Evolutionary conservation across 192 early-diverging fungal species (phyloP), one percentile per base, ranked within the genome.

Genomic region (Allomyces javanicus): DNA sequence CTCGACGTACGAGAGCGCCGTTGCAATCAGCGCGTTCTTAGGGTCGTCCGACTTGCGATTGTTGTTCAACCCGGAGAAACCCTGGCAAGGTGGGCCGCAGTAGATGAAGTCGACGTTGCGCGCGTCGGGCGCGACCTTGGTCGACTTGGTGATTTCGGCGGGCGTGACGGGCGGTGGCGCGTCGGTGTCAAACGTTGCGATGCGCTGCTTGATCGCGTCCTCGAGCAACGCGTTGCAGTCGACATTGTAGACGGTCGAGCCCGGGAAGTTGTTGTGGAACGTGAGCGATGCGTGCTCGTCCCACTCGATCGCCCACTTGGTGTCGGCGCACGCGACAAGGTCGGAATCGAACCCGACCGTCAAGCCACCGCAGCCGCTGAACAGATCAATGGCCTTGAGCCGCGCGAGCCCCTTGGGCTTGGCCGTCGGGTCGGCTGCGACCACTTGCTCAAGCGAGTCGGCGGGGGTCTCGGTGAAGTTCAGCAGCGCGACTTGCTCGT

Each of bases 351-450:
- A 74, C 33, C 86, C 86, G 25, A 72, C 73, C 4, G 85, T 85
- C 33, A 87, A 67, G 7, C 86, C 86, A 17, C 86, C 86, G 67
- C 85, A 86, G 10, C 86, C 86, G 6, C 82, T 79, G 66, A 87
- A 87, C 61, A 87, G 72, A 68, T 87, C 86, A 33, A 87, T 68
- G 2, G 83, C 83, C 7, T 71, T 69, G 26, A 87, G 73, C 12
- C 50, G 50, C 3, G 25, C 24, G 65, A 58, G 12, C 10, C 17
- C 12, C 50, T 58, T 58, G 50, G 50, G 50, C 17, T 21, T 58
- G 21, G 17, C 50, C 33, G 33, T 40, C 3, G 12, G 2, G 17
- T 58, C 17, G 50, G 12, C 50, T 3, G 12, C 50, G 21, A 3
- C 21, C 50, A 58, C 7, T 0, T 58, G 9, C 12, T 58, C 21